Base-by-base conservation (phyloP, 345 rosid species). In the Ceriops tagal region DNA sequence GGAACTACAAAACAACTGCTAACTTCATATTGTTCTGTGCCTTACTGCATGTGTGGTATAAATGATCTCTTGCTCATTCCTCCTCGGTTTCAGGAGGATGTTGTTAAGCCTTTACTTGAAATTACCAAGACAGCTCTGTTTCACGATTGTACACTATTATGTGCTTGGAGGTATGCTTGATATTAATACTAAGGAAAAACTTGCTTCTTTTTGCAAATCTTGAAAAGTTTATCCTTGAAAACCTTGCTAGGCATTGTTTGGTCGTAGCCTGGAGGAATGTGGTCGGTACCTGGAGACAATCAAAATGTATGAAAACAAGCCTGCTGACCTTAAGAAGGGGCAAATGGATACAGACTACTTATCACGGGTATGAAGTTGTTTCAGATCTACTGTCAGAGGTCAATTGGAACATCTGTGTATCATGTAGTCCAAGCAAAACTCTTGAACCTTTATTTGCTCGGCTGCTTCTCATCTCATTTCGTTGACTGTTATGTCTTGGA, bases 281-380 rank as follows among this genome's bases (percentile, higher is more conserved):
- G 97, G 89, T 0, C 96, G 97, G 51, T 95, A 90, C 79, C 85
- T 95, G 87, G 97, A 95, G 83, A 92, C 99, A 1, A 87, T 95
- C 55, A 95, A 95, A 79, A 84, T 92, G 63, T 92, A 92, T 71
- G 97, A 95, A 77, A 89, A 91, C 81, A 95, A 95, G 75, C 92
- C 97, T 2, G 97, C 99, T 5, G 96, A 95, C 71, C 93, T 95
- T 51, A 95, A 88, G 62, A 97, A 90, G 76, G 96, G 97, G 58
- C 96, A 90, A 66, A 90, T 85, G 92, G 97, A 95, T 77, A 84
- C 91, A 19, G 96, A 95, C 72, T 95, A 92, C 76, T 73, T 87
- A 59, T 95, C 96, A 39, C 82, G 96, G 85, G 96, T 92, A 86
- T 53, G 30, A 18, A 64, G 62, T 35, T 61, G 31, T 61, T 62